Percentiles rank a stretch among this genome's conserved stretches.
These are phyloP conservation scores for Arthrobotrys pseudoclavata DNA, from an alignment of 2,329 filamentous ascomycete genomes.

Conservation along the genomic window DNA sequence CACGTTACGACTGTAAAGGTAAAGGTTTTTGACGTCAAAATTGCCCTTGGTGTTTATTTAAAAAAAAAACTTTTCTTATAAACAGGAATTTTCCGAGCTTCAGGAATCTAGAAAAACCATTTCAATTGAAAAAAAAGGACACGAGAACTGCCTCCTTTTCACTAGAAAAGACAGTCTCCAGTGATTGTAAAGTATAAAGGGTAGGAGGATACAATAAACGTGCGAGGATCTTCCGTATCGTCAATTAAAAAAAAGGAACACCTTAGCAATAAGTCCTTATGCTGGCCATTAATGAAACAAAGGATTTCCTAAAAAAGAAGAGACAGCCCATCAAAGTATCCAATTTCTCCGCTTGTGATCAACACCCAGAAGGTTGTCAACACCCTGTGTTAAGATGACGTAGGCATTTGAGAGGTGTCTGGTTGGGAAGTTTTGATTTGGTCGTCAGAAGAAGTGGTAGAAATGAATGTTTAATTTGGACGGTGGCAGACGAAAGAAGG, in stretches of 20 bases:
- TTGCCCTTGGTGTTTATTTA: conserved; percentile 38
- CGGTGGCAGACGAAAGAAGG: conserved; percentile 18
- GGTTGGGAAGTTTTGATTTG: background rate
- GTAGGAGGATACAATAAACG: background rate
- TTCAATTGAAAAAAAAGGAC: conserved; percentile 7
- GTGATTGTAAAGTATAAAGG: conserved; percentile 12
- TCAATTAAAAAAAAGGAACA: conserved; percentile 16
- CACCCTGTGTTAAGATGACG: background rate
- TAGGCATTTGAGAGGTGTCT: background rate
- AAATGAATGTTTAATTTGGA: background rate
- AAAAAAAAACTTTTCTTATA: conserved; percentile 36
- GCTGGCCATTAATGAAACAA: conserved; percentile 3
- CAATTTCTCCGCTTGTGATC: conserved; percentile 2
- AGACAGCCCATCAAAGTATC: conserved; percentile 4
- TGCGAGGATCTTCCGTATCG: conserved; percentile 23
- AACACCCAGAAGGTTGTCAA: conserved; percentile 14
- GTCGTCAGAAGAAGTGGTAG: background rate
- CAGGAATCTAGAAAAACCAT: conserved; percentile 19
- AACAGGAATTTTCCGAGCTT: conserved; percentile 33
- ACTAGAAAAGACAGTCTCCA: conserved; percentile 9
- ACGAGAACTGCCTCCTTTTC: background rate
- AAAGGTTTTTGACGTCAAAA: conserved; percentile 35
- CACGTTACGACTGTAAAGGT: background rate
- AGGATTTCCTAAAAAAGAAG: conserved; percentile 6
- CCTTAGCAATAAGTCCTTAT: conserved; percentile 14